These are phyloP conservation scores for Suhomyces emberorum DNA, from an alignment of 805 yeast species.

Conservation along the genomic window DNA sequence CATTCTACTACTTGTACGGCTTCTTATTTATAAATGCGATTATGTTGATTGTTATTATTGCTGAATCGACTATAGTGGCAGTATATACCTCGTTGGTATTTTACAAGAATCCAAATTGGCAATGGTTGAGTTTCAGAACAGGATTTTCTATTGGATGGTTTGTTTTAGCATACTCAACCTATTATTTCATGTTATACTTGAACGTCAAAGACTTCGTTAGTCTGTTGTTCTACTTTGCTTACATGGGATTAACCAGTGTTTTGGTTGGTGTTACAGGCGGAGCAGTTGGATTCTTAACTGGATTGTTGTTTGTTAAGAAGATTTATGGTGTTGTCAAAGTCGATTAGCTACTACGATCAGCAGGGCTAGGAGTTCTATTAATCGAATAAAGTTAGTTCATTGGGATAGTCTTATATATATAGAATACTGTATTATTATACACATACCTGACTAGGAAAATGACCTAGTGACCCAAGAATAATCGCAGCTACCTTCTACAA, in stretches of 20 bases:
- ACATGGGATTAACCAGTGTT: conserved; percentile 61
- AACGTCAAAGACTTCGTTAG: conserved; percentile 67
- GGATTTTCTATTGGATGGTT: conserved; percentile 72
- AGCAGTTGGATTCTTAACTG: conserved; percentile 65
- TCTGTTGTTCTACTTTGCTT: conserved; percentile 63
- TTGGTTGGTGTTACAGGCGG: conserved; percentile 72
- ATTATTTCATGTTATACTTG: conserved; percentile 58
- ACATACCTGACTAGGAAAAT: too few species aligned
- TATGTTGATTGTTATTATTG: conserved; percentile 57
- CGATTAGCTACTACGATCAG: too few species aligned
- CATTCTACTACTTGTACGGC: conserved; percentile 78
- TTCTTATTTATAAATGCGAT: conserved; percentile 62
- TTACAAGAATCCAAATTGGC: conserved; percentile 65
- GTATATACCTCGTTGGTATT: conserved; percentile 58
- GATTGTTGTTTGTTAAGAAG: conserved; percentile 60
- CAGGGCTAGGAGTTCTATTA: too few species aligned
- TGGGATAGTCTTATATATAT: too few species aligned
- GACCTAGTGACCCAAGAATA: too few species aligned
- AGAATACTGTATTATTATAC: not conserved
- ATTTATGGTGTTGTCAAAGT: conserved; percentile 58
- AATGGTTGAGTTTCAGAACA: conserved; percentile 74
- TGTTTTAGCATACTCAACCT: conserved; percentile 62
- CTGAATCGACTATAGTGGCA: conserved; percentile 70
- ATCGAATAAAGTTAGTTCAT: too few species aligned
- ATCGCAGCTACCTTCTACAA: too few species aligned